Evolutionary conservation across 495 filamentous ascomycete genomes (phyloP), one percentile per base, ranked within the genome.

Genomic region (Jackrogersella minutella): DNA sequence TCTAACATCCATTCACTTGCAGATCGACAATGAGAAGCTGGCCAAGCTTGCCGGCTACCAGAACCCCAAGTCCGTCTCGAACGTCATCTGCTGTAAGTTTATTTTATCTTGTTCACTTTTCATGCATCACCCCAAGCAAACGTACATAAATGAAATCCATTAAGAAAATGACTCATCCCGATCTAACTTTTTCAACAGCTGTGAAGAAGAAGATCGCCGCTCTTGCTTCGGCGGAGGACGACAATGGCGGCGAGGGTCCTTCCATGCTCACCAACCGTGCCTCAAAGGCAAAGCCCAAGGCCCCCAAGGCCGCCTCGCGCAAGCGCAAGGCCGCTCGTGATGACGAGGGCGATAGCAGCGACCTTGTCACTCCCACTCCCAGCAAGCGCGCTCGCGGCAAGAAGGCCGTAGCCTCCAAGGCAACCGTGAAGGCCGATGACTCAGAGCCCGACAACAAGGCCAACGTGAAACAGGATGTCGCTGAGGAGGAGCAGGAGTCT

Each of bases 1-100:
- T 11, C 64, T 71, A 13, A 73, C 54, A 50, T 50, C 10, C n/a
- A 22, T 37, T 26, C 4, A 4, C 31, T 19, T 22, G 5, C n/a
- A 73, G 71, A 11, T 71, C 5, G 65, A 73, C 26, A 22, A 8
- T 19, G 31, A 44, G 0, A 73, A 71, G 62, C 65, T 73, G 0
- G 68, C 71, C 5, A 36, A 31, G 16, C 54, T 73, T 11, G 58
- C 60, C 3, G 68, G 65, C 1, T 73, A 73, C 36, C 16, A 21
- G 37, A 73, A 69, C 17, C 44, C 49, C 5, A 24, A 22, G 5
- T 66, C 64, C 39, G 61, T 56, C 0, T 10, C 7, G 1, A 73
- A 73, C 36, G 8, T 71, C 6, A 9, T 73, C 0, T 2, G 0
- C 26, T 17, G 71, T 73, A 64, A 58, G 68, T 59, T n/a, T n/a